phyloP scores from a whole-genome alignment of 73 alveolate species.

The Paramecium octaurelia region DNA sequence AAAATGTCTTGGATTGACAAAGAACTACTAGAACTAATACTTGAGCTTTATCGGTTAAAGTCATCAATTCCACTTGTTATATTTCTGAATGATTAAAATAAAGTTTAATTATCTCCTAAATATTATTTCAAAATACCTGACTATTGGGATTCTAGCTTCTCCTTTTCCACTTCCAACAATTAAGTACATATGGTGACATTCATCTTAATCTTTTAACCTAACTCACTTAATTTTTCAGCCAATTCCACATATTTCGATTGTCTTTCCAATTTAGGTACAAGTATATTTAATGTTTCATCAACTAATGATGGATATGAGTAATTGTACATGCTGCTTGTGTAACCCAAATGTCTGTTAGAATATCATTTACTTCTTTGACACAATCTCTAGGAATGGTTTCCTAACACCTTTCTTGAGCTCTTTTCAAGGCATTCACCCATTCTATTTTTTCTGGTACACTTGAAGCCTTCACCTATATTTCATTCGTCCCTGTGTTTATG shows the following conservation, averaged over 20 bases:
- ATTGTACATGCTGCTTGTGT: conserved; percentile 3
- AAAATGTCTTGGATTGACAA: not conserved
- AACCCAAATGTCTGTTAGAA: conserved; percentile 47
- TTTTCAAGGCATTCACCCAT: conserved; percentile 50
- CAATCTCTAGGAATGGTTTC: not conserved
- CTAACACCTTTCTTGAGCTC: conserved; percentile 14
- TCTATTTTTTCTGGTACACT: conserved; percentile 35
- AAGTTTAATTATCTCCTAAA: not conserved
- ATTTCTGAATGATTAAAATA: not conserved
- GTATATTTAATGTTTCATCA: conserved; percentile 53
- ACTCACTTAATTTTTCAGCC: conserved; percentile 9
- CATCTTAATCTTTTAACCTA: not conserved
- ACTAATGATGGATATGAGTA: not conserved
- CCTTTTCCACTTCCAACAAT: not conserved
- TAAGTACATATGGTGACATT: not conserved
- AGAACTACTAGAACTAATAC: not conserved
- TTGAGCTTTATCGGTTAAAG: not conserved
- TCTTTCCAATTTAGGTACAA: conserved; percentile 44
- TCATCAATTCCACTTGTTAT: not conserved
- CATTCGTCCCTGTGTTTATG: conserved; percentile 49
- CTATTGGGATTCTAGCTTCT: not conserved
- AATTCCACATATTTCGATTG: not conserved
- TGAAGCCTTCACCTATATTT: conserved; percentile 50
- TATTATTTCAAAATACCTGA: not conserved
- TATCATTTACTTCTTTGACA: conserved; percentile 1